These are phyloP conservation scores for Heliosperma pusillum DNA, from an alignment of 148 eudicot species.

Conservation along the genomic window DNA sequence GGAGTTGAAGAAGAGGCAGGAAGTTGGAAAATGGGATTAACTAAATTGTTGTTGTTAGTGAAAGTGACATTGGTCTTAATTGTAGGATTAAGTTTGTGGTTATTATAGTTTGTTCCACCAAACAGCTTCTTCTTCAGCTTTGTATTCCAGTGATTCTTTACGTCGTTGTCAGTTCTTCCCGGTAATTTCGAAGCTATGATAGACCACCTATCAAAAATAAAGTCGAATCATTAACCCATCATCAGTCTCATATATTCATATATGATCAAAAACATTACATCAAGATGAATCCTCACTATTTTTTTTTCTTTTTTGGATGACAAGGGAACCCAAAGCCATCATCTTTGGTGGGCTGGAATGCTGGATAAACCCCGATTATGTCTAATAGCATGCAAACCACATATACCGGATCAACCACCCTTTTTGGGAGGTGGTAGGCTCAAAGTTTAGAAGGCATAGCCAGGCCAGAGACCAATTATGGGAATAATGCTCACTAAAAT, in stretches of 20 bases:
- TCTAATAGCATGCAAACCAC: too few species aligned
- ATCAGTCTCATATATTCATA: background rate
- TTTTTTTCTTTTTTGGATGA: too few species aligned
- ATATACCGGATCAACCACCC: too few species aligned
- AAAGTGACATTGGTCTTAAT: constrained; percentile 20
- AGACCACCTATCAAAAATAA: constrained; percentile 50
- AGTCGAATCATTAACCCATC: constrained; percentile 16
- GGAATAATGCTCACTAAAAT: too few species aligned
- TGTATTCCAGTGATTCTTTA: constrained; percentile 83
- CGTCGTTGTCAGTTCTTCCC: constrained; percentile 80
- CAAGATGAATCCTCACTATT: too few species aligned
- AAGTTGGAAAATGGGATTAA: constrained; percentile 18
- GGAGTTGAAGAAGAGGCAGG: constrained; percentile 9
- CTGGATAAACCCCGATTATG: too few species aligned
- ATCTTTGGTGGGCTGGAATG: too few species aligned
- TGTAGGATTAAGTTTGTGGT: constrained; percentile 18
- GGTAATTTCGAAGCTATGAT: constrained; percentile 62
- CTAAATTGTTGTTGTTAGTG: constrained; percentile 11
- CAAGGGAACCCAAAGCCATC: too few species aligned
- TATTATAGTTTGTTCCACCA: constrained; percentile 16
- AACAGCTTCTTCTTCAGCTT: constrained; percentile 62
- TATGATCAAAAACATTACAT: too few species aligned
- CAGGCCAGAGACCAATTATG: too few species aligned
- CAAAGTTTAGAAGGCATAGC: too few species aligned
- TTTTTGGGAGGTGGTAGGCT: too few species aligned